Conservation (phyloP, 2,329 filamentous ascomycete species). For the Biscogniauxia sp. region DNA sequence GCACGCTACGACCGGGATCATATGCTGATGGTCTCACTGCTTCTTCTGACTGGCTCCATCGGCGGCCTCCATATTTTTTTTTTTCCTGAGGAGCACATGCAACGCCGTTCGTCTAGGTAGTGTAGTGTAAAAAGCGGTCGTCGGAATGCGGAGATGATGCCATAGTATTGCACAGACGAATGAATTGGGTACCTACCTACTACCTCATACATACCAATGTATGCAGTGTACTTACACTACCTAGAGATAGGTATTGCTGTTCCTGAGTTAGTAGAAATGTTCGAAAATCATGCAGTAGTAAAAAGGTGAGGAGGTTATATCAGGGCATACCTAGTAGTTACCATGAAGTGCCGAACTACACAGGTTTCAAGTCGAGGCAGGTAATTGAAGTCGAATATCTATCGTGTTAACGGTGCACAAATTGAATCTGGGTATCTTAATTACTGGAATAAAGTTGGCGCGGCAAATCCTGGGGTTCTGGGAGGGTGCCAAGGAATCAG, state of each 20-base stretch:
- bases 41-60: not conserved
- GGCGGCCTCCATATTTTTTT: not conserved
- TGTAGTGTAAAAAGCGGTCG: not conserved
- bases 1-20: conserved; percentile 15
- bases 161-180: not conserved
- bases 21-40: conserved; percentile 6
- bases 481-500: not conserved
- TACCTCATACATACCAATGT: no score
- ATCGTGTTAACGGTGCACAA: not conserved
- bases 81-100: not conserved
- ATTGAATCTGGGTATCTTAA: not conserved
- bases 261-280: no score
- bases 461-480: not conserved
- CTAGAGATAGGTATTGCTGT: not conserved
- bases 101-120: not conserved
- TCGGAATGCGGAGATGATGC: not conserved
- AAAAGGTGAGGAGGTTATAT: no score
- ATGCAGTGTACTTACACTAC: not conserved
- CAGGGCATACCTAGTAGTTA: no score
- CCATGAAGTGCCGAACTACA: no score
- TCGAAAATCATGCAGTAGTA: no score
- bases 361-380: no score
- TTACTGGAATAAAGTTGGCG: conserved; percentile 2
- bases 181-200: not conserved
- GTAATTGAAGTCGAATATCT: no score